phyloP scores from a whole-genome alignment of 192 early-diverging fungal species.

The Coemansia sp. region DNA sequence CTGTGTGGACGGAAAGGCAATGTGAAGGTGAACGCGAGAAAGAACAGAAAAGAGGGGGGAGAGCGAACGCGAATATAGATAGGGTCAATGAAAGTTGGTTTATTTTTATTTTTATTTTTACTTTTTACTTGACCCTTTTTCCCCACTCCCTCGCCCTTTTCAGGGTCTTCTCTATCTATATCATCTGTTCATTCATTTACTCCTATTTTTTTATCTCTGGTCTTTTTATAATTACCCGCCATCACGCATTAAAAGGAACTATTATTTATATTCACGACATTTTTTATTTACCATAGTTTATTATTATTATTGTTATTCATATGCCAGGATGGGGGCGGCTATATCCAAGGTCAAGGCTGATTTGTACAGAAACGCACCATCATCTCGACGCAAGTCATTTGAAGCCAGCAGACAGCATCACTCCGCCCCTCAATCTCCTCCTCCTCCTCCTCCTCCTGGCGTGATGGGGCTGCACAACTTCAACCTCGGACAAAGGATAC shows the following conservation, averaged over 20 bases:
- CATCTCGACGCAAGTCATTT: not conserved
- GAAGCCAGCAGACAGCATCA: not conserved
- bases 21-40: too few species aligned
- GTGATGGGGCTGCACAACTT: constrained; percentile 70
- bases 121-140: too few species aligned
- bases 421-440: not conserved
- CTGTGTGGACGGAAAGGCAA: too few species aligned
- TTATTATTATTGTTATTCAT: not conserved
- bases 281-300: not conserved
- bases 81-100: too few species aligned
- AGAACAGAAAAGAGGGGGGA: too few species aligned
- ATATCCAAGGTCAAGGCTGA: not conserved
- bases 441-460: not conserved
- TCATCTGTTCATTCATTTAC: not conserved
- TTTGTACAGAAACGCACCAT: not conserved
- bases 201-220: not conserved
- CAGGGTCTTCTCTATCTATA: constrained; percentile 3
- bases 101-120: too few species aligned
- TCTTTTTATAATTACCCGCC: not conserved
- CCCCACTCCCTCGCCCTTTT: not conserved
- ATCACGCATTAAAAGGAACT: too few species aligned
- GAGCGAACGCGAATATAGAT: too few species aligned
- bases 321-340: not conserved
- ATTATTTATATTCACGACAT: too few species aligned
- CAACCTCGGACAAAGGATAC: constrained; percentile 78